Base-by-base conservation (phyloP, 2,329 filamentous ascomycete genomes). In the Claviceps fusiformis region DNA sequence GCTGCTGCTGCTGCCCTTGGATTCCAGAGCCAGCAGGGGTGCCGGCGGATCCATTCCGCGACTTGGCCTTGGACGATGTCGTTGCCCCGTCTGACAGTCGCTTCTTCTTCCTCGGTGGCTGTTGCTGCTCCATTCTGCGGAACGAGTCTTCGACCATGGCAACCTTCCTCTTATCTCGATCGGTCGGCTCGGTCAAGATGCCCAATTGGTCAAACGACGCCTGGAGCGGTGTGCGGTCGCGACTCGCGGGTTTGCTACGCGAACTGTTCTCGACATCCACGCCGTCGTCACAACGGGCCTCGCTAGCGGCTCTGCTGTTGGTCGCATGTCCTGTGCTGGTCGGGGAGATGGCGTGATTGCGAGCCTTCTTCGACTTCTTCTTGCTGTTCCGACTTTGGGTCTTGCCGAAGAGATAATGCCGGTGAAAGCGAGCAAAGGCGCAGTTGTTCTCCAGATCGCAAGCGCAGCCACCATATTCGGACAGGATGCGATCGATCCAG, bases 391-490 rank as follows among this genome's bases (percentile, higher is more conserved):
- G 74, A 6, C 67, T 56, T 27, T 78, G 75, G 13, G 69, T 64
- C 55, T 74, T 77, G 45, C 68, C 67, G 55, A 65, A 68, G 2
- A 78, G 68, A 62, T 82, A 81, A 53, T 77, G 79, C 52, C 78
- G 74, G 63, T 82, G 79, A 60, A 85, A 85, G 24, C 80, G 78
- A 56, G 74, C 75, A 68, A 86, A 85, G 2, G 81, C 79, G 62
- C 82, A 86, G 56, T 83, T 79, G 45, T 73, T 70, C 8, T 80
- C 81, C 15, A 82, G 67, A 55, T 85, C 79, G 66, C 87, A 92
- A 5, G 87, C 87, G 68, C 87, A 92, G 19, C 86, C 87, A 19
- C 87, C 87, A 62, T 89, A 87, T 65, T 90, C 86, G 19, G 86
- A 85, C 7, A 91, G 75, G 9, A 90, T 83, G 45, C 76, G 78